A percentile compares a stretch with the other conserved stretches of the same genome.
phyloP scores from a whole-genome alignment of 257 asterid species.

The Nicotiana sylvestris region DNA sequence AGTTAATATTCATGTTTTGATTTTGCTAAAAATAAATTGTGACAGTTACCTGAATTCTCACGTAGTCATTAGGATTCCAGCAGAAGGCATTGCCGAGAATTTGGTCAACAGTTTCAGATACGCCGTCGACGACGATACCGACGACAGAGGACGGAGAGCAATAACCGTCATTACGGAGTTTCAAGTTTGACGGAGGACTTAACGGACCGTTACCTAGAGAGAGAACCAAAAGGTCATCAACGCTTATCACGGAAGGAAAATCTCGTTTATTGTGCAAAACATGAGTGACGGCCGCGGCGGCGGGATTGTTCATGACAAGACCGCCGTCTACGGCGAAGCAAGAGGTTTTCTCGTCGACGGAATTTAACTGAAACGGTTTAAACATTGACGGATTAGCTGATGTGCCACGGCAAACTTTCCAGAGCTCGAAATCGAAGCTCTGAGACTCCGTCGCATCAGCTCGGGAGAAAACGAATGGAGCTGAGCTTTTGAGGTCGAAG shows the following conservation, averaged over 20 bases:
- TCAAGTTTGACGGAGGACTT: constrained; percentile 35
- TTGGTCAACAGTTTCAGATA: constrained; percentile 85
- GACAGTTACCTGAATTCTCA: constrained; percentile 75
- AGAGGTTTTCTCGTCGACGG: constrained; percentile 69
- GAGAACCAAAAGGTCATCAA: constrained; percentile 75
- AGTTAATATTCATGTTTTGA: too few relatives aligned
- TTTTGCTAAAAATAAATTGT: neutral
- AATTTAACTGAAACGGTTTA: constrained; percentile 63
- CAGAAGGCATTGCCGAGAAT: constrained; percentile 84
- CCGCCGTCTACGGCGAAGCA: constrained; percentile 93
- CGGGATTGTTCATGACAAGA: constrained; percentile 90
- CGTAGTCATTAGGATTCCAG: constrained; percentile 80
- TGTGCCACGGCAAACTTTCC: constrained; percentile 95
- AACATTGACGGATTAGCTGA: constrained; percentile 72
- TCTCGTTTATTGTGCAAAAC: constrained; percentile 89
- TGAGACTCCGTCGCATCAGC: constrained; percentile 86
- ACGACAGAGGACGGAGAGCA: constrained; percentile 54
- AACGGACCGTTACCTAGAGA: constrained; percentile 75
- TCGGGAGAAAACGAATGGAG: constrained; percentile 91
- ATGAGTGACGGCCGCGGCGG: constrained; percentile 98
- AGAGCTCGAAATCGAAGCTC: constrained; percentile 81
- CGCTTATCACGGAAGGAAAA: constrained; percentile 76
- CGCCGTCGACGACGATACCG: constrained; percentile 78
- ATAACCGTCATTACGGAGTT: constrained; percentile 45
- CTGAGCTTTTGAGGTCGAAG: constrained; percentile 70